These are phyloP conservation scores for Rhexocercosporidium sp. DNA, from an alignment of 2,329 filamentous ascomycete genomes.

Conservation along the genomic window DNA sequence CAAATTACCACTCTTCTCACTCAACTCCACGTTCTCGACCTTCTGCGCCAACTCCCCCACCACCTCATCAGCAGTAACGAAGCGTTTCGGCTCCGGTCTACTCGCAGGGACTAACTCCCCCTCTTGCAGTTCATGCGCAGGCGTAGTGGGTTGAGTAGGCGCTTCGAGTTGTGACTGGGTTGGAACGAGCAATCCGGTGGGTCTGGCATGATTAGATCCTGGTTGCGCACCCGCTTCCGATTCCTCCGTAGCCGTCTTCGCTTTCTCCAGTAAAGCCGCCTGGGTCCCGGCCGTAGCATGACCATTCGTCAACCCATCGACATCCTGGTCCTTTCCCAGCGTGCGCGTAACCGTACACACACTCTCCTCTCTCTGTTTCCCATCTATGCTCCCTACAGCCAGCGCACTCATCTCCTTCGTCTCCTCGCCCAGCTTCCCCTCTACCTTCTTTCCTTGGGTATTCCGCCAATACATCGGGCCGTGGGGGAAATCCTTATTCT, in stretches of 20 bases:
- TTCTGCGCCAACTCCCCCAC: constrained; percentile 10
- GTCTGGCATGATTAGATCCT: not conserved
- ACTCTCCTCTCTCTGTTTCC: constrained; percentile 50
- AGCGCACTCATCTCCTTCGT: constrained; percentile 55
- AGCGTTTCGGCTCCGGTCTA: constrained; percentile 33
- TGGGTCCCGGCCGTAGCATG: not conserved
- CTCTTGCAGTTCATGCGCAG: constrained; percentile 24
- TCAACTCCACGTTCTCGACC: constrained; percentile 19
- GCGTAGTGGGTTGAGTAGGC: not conserved
- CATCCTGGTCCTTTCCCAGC: not conserved
- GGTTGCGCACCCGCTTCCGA: no score
- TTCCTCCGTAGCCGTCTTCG: not conserved
- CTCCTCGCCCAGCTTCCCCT: constrained; percentile 36
- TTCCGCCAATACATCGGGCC: constrained; percentile 64
- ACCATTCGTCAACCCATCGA: constrained; percentile 12
- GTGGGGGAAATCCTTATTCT: constrained; percentile 56
- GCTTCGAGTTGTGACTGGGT: constrained; percentile 8
- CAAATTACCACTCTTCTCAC: constrained; percentile 28
- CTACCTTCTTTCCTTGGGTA: constrained; percentile 36
- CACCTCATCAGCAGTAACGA: constrained; percentile 35
- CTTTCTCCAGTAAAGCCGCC: not conserved
- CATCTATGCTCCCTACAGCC: constrained; percentile 55
- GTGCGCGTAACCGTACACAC: constrained; percentile 33
- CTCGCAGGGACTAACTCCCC: constrained; percentile 28
- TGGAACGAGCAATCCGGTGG: not conserved